Evolutionary conservation across 805 yeast genomes (phyloP), one percentile per base, ranked within the genome.

Genomic region (Candida nanaspora): DNA sequence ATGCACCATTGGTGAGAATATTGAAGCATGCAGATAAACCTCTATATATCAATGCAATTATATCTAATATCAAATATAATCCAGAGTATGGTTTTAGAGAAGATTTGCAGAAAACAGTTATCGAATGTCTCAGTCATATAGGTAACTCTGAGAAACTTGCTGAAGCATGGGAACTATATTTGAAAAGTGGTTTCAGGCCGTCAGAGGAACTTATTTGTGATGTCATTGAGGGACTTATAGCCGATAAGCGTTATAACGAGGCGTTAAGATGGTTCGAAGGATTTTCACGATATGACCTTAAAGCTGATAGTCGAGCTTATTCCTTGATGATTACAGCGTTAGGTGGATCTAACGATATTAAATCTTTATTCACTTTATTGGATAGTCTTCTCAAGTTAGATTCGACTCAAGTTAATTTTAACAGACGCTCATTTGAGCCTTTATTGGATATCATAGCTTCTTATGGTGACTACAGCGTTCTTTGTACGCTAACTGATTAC

Each of bases 151-250:
- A 71, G 22, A 57, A 53, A 11, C 11, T 23, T 7, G 27, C 27
- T 23, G 42, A 61, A 21, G 27, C 23, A 21, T 84, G 42, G 81
- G 68, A 58, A 44, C 61, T n/a, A 72, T 75, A 50, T 50, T 2
- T 19, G 10, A 10, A 78, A 25, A 35, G 80, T 40, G 67, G 69
- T 1, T 65, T 77, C 51, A 50, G 45, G 4, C 86, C 86, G 1
- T 62, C 66, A 3, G 57, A 65, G 2, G 50, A 55, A 8, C 63
- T 78, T 1, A 56, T 67, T 38, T 63, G 67, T 26, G 70, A 78
- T 0, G 50, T 80, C 33, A 68, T 80, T 38, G 56, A 61, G 22
- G 48, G 71, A n/a, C 57, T 68, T 33, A 48, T 70, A 13, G 57
- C 55, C 20, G 52, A 62, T 6, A 62, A 67, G 9, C 62, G 72